Evolutionary conservation across 495 filamentous ascomycete genomes (phyloP).

Genomic region (Aspergillus baeticus): DNA sequence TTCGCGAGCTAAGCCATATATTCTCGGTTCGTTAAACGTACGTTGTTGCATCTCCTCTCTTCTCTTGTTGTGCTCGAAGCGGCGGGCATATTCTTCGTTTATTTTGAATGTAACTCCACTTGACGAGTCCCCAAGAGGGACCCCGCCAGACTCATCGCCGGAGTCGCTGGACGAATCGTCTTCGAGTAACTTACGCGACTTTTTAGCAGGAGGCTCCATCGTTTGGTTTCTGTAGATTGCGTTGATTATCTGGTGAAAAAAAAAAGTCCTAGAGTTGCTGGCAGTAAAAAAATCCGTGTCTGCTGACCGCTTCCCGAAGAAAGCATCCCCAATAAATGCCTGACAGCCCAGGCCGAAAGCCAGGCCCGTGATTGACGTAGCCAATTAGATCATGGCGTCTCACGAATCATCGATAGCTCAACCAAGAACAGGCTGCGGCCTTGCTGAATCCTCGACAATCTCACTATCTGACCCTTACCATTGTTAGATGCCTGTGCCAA

Average conservation of each 20-base stretch:
- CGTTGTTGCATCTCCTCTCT: constrained; percentile 81
- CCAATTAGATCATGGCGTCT: constrained; percentile 36
- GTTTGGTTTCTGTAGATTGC: neutral
- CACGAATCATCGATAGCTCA: constrained; percentile 6
- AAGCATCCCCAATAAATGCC: constrained; percentile 6
- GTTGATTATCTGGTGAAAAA: constrained; percentile 18
- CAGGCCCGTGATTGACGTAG: constrained; percentile 40
- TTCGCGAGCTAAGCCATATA: neutral
- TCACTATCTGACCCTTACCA: constrained; percentile 7
- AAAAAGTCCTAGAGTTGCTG: constrained; percentile 18
- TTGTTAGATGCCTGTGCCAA: constrained; percentile 10
- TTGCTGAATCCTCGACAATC: constrained; percentile 17
- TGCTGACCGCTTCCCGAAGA: constrained; percentile 15
- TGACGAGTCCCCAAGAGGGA: constrained; percentile 32
- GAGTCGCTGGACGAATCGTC: constrained; percentile 57
- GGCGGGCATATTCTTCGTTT: constrained; percentile 84
- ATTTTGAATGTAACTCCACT: constrained; percentile 62
- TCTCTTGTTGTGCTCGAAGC: constrained; percentile 96
- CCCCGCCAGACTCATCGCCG: constrained; percentile 50
- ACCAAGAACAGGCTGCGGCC: constrained; percentile 15
- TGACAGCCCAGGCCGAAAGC: constrained; percentile 19
- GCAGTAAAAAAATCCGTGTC: neutral
- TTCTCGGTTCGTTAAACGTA: constrained; percentile 41
- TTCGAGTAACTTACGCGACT: constrained; percentile 44
- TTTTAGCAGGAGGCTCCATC: constrained; percentile 50